Evolutionary conservation across 371 early-diverging fungal genomes (phyloP).

Genomic region (Chytridium lagenaria): DNA sequence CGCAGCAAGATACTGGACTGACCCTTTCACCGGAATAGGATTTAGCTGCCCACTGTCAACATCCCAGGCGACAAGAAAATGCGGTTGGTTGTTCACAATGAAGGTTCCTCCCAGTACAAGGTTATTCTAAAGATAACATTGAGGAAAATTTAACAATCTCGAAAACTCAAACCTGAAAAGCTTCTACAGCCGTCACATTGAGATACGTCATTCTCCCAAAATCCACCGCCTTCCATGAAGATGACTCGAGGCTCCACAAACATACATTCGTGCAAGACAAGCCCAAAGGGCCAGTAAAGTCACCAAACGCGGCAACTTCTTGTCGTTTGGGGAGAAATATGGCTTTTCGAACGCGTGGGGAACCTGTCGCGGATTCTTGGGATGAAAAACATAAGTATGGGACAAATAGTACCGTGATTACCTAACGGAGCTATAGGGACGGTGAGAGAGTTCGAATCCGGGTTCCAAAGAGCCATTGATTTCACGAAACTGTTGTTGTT

Average conservation of each 20-base stretch:
- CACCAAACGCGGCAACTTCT: background rate
- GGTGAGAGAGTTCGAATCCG: background rate
- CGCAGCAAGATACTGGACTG: background rate
- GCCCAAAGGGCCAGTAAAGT: background rate
- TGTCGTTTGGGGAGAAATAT: background rate
- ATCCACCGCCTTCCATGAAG: background rate
- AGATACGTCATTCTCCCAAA: background rate
- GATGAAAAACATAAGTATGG: too few relatives aligned
- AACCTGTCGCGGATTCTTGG: background rate
- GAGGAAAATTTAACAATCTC: too few relatives aligned
- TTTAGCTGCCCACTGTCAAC: background rate
- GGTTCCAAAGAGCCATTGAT: background rate
- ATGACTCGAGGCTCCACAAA: background rate
- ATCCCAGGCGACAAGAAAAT: background rate
- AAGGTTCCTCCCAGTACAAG: background rate
- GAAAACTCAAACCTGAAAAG: background rate
- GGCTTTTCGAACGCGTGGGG: background rate
- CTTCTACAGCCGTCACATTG: background rate
- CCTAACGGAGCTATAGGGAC: background rate
- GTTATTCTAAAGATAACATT: background rate
- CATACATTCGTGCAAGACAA: background rate
- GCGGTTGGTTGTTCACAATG: background rate
- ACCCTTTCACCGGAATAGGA: background rate
- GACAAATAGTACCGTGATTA: background rate
- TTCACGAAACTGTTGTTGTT: background rate